Evolutionary conservation across 2,329 filamentous ascomycete species (phyloP).

Genomic region (Cercospora sp.): DNA sequence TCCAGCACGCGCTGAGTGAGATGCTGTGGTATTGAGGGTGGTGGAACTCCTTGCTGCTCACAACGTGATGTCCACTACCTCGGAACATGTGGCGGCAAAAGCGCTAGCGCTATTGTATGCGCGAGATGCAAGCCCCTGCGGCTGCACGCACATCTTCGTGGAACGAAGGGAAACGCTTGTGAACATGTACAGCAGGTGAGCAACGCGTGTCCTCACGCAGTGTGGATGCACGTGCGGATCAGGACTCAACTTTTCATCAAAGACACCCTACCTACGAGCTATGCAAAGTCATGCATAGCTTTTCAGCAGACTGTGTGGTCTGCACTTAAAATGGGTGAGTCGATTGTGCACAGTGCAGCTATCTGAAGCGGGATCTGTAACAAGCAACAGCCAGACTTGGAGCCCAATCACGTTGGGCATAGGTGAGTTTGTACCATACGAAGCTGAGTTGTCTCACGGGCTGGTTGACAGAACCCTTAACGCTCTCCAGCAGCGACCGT

Average conservation of each 20-base stretch:
- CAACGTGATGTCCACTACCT: neutral
- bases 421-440: neutral
- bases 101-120: neutral
- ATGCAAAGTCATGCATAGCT: neutral
- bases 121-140: neutral
- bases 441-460: neutral
- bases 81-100: neutral
- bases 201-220: neutral
- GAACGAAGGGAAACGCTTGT: neutral
- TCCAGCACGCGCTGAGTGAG: neutral
- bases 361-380: neutral
- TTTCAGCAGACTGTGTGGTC: neutral
- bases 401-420: neutral
- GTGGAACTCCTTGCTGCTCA: neutral
- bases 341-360: neutral
- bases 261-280: neutral
- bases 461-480: neutral
- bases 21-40: neutral
- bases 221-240: neutral
- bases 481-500: conserved; percentile 33
- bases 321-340: neutral
- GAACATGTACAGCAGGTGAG: neutral
- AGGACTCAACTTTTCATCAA: neutral
- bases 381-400: neutral
- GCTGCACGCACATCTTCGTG: neutral